These are phyloP conservation scores for Centrapalus pauciflorus DNA, from an alignment of 129 eudicot species.

Conservation along the genomic window DNA sequence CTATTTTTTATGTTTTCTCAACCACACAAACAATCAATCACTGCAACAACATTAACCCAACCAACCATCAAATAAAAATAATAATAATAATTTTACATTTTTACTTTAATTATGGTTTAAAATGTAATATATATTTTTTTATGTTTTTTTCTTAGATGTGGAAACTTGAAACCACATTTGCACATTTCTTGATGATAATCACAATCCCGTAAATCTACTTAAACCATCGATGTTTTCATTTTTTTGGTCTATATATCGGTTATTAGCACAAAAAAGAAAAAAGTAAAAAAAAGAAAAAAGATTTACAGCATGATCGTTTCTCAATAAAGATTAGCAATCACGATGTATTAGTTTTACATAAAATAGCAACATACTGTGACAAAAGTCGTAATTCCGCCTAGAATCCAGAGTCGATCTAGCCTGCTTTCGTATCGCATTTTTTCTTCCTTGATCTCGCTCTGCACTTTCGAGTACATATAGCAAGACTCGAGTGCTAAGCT, in stretches of 20 bases:
- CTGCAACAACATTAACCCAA: too few species aligned
- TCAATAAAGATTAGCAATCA: background rate
- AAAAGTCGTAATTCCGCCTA: constrained; percentile 67
- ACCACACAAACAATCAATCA: too few species aligned
- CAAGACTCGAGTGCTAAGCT: constrained; percentile 75
- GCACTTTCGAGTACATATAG: constrained; percentile 57
- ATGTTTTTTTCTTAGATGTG: too few species aligned
- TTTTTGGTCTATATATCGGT: too few species aligned
- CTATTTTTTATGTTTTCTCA: too few species aligned
- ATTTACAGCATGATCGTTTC: background rate
- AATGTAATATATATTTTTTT: too few species aligned
- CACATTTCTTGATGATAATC: too few species aligned
- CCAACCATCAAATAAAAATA: too few species aligned
- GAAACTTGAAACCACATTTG: too few species aligned
- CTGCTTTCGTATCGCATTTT: constrained; percentile 76
- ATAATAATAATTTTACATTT: too few species aligned
- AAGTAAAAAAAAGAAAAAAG: background rate
- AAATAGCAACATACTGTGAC: constrained; percentile 53
- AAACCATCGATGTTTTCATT: background rate
- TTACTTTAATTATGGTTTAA: too few species aligned
- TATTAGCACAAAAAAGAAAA: too few species aligned
- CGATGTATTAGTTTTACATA: constrained; percentile 15
- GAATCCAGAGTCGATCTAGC: constrained; percentile 69
- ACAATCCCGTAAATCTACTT: background rate
- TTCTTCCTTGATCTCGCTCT: constrained; percentile 72